Evolutionary conservation across 1,139 yeast species (phyloP), one percentile per base, ranked within the genome.

Genomic region (Magnusiomyces ingens): DNA sequence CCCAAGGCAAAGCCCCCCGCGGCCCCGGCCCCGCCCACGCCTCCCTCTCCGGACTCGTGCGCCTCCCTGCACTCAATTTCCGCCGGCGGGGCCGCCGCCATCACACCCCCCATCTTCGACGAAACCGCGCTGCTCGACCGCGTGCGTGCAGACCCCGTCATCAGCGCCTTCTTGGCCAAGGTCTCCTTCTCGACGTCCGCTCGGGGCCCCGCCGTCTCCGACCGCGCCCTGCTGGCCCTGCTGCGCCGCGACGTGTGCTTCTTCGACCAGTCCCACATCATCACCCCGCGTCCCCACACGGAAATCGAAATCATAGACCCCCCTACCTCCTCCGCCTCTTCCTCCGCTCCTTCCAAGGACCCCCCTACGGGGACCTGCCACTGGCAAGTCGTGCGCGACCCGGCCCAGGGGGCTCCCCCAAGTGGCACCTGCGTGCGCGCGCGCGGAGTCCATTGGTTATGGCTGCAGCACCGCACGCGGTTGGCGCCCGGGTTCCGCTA

Each of bases 341-440:
- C 18, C 3, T n/a, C 41, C 5, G 18, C 41, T 4, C 4, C 11
- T 37, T 3, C 15, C 5, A 5, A 4, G 5, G 18, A n/a, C 3
- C 41, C 41, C 10, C 15, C 41, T 12, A 5, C 41, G 4, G 15
- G 18, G 5, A 37, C 41, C 11, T 37, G 18, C 18, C 15, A 37
- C n/a, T 61, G 60, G 65, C 54, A 60, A 42, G 53, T 52, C 19
- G 53, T 59, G 13, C 54, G 57, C 10, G 63, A 62, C 2, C 59
- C 59, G 36, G 59, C 61, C 10, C 58, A 37, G 2, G 32, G 32
- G 8, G 26, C 51, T 1, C 40, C 51, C 2, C 17, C 50, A 6
- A 45, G 63, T 59, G 68, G 67, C n/a, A 50, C 57, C 8, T 57
- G 63, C 12, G 42, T 65, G 41, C 55, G 58, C 42, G 67, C 67